Percentiles rank a stretch among this genome's conserved stretches.
These are phyloP conservation scores for Pleurotus cornucopiae DNA, from an alignment of 768 basidiomycete species.

Conservation along the genomic window DNA sequence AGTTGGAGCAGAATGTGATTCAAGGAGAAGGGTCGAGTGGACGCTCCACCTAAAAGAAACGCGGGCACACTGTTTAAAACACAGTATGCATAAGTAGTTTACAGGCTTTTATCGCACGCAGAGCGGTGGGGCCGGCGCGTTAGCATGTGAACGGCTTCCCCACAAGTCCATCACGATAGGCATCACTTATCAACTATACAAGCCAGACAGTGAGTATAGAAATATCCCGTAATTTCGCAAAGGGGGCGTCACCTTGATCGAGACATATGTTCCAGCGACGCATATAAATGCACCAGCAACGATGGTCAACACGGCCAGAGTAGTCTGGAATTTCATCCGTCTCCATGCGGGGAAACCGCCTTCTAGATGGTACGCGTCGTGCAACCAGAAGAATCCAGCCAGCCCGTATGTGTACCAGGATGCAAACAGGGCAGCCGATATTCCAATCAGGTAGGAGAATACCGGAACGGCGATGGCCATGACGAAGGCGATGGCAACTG, in stretches of 20 bases:
- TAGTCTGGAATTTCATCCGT: constrained; percentile 26
- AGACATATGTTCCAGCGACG: constrained; percentile 48
- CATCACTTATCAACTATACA: constrained; percentile 39
- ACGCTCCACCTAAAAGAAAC: no score
- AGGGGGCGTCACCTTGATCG: constrained; percentile 36
- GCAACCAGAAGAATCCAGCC: constrained; percentile 51
- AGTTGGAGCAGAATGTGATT: no score
- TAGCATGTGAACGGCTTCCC: constrained; percentile 43
- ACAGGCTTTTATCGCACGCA: no score
- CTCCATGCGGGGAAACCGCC: constrained; percentile 30
- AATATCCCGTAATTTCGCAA: neutral
- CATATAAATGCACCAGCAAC: constrained; percentile 48
- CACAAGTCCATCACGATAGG: constrained; percentile 36
- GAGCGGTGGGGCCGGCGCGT: neutral
- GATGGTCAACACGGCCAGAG: constrained; percentile 38
- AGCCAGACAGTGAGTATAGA: neutral
- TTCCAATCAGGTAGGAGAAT: constrained; percentile 50
- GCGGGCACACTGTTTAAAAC: no score
- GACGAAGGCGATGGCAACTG: constrained; percentile 38
- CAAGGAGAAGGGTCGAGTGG: no score
- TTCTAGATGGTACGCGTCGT: constrained; percentile 40
- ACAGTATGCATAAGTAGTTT: no score
- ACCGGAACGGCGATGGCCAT: constrained; percentile 50
- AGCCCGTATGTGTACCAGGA: constrained; percentile 58
- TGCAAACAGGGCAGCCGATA: constrained; percentile 50